phyloP scores from a whole-genome alignment of 176 grass and related monocot species.

The Cymbopogon citratus region DNA sequence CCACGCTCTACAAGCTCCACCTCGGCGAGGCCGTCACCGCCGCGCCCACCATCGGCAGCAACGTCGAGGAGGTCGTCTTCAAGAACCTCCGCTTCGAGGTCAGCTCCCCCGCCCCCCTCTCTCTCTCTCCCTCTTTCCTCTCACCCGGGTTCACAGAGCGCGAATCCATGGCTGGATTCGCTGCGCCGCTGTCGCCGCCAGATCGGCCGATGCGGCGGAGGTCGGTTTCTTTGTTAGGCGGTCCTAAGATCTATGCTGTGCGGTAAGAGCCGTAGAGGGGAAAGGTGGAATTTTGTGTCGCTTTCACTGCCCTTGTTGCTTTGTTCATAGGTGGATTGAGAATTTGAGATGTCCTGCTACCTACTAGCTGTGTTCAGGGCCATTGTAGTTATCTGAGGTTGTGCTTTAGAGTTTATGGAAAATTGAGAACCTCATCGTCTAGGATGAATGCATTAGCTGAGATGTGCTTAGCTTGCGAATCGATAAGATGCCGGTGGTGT shows the following conservation, averaged over 20 bases:
- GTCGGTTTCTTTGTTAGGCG: not conserved
- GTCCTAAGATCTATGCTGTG: constrained; percentile 11
- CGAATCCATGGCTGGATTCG: not conserved
- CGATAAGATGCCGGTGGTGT: not conserved
- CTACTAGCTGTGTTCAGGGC: not conserved
- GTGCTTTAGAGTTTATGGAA: not conserved
- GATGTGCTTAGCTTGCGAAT: not conserved
- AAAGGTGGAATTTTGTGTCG: not conserved
- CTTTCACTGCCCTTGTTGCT: not conserved
- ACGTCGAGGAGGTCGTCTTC: constrained; percentile 97
- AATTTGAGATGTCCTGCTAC: not conserved
- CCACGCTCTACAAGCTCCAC: constrained; percentile 94
- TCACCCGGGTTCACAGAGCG: not conserved
- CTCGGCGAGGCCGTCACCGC: constrained; percentile 95
- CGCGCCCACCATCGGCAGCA: constrained; percentile 92
- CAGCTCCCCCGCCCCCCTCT: not conserved
- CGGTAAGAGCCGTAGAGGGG: not conserved
- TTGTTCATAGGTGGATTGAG: not conserved
- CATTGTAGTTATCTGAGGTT: not conserved
- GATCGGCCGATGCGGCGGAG: not conserved
- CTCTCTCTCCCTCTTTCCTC: not conserved
- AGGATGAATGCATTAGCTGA: not conserved
- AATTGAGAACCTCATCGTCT: not conserved
- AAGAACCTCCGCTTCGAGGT: constrained; percentile 99
- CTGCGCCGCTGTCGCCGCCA: not conserved